Percentiles rank a stretch among this genome's conserved stretches.
Conservation (phyloP, 257 asterid genomes). For the Solanum rostratum region DNA sequence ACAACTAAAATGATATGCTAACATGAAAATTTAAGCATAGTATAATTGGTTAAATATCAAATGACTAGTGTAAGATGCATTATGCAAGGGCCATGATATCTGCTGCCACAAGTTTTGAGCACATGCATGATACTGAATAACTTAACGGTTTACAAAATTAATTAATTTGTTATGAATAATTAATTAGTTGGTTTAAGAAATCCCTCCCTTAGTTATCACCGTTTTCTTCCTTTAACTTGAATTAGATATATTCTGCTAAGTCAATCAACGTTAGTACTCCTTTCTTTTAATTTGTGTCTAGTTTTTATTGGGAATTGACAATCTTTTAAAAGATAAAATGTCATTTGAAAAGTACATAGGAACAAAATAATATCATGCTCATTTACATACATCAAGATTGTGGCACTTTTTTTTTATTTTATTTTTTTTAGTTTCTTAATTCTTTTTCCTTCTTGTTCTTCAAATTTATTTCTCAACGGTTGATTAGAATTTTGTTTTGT, state of each 20-base stretch:
- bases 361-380: no score
- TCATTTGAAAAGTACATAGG: no score
- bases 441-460: neutral
- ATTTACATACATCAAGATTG: neutral
- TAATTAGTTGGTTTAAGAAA: neutral
- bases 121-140: neutral
- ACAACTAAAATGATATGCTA: neutral
- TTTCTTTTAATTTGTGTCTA: neutral
- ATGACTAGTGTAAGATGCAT: neutral
- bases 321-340: no score
- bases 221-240: neutral
- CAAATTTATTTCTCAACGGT: neutral
- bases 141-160: neutral
- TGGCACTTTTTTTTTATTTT: no score
- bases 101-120: neutral
- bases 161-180: neutral
- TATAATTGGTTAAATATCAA: neutral
- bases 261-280: neutral
- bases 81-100: neutral
- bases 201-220: neutral
- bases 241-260: neutral
- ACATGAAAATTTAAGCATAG: neutral
- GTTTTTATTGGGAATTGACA: no score
- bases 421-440: neutral
- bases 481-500: neutral